Conservation (phyloP, 164 flowering plant genomes). For the Stephania yunnanensis region DNA sequence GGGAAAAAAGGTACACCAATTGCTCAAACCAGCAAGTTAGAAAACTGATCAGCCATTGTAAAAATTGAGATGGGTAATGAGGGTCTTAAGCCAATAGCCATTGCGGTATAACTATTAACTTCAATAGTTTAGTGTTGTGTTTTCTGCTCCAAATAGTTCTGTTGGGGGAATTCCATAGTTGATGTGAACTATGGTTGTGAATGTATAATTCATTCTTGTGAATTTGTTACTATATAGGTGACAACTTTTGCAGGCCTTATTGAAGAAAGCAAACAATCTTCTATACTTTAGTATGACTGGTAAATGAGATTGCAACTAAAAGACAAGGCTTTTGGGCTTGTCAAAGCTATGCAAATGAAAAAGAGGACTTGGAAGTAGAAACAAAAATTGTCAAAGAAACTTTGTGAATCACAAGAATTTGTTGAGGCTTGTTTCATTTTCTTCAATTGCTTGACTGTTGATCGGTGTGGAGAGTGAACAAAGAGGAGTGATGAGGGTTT, state of each 20-base stretch:
- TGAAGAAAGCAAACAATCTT: background rate
- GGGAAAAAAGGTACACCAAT: no score
- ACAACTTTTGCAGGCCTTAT: background rate
- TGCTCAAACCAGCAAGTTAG: no score
- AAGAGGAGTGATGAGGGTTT: no score
- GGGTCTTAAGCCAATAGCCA: no score
- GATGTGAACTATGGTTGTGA: no score
- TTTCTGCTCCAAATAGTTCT: no score
- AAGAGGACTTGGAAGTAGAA: background rate
- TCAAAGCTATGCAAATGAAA: background rate
- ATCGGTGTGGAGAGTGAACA: no score
- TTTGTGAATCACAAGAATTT: background rate
- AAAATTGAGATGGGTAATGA: no score
- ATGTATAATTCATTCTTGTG: background rate
- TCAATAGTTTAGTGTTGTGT: no score
- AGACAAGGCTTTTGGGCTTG: background rate
- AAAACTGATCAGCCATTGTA: no score
- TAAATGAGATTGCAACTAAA: background rate
- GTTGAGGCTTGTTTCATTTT: background rate
- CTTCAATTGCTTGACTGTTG: background rate
- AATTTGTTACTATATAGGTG: background rate
- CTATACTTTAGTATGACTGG: background rate
- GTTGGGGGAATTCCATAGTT: no score
- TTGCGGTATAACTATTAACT: no score
- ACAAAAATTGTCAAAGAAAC: background rate